Percentiles rank a stretch among this genome's conserved stretches.
These are phyloP conservation scores for Aspergillus sp. DNA, from an alignment of 2,329 filamentous ascomycete species.

Conservation along the genomic window DNA sequence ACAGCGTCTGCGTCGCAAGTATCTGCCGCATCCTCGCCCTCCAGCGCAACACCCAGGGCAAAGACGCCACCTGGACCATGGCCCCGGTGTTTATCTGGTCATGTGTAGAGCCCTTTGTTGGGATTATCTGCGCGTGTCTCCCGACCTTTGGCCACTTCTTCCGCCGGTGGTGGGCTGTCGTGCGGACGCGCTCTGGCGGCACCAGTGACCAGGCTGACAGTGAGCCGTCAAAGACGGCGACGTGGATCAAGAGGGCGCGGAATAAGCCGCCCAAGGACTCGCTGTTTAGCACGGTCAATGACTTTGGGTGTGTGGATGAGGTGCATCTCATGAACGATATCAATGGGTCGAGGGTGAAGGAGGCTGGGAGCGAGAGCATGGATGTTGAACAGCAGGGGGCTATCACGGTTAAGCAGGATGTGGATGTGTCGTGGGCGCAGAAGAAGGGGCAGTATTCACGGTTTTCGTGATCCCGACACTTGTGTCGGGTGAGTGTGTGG, in stretches of 20 bases:
- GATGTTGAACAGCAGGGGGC: not conserved
- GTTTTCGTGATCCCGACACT: too few relatives aligned
- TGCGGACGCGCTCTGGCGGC: not conserved
- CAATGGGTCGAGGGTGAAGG: not conserved
- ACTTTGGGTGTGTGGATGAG: not conserved
- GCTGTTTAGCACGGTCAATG: not conserved
- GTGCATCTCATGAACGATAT: not conserved
- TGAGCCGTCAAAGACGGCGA: not conserved
- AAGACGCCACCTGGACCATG: not conserved
- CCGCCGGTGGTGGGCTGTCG: slow-evolving; percentile 1
- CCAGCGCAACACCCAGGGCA: not conserved
- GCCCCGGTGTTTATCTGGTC: slow-evolving; percentile 3
- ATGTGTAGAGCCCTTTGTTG: slow-evolving; percentile 1
- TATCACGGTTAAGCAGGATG: not conserved
- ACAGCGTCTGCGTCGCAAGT: slow-evolving; percentile 1
- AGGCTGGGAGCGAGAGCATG: not conserved
- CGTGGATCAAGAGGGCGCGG: not conserved
- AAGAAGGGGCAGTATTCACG: not conserved
- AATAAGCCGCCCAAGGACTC: not conserved
- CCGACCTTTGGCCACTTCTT: not conserved
- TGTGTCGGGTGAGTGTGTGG: too few relatives aligned
- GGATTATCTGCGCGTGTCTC: slow-evolving; percentile 2
- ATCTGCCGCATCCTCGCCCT: slow-evolving; percentile 1
- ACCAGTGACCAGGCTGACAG: not conserved
- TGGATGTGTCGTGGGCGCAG: not conserved